Percentiles rank a stretch among this genome's conserved stretches.
Evolutionary conservation across 371 early-diverging fungal species (phyloP).

Genomic region (Parasitella parasitica): DNA sequence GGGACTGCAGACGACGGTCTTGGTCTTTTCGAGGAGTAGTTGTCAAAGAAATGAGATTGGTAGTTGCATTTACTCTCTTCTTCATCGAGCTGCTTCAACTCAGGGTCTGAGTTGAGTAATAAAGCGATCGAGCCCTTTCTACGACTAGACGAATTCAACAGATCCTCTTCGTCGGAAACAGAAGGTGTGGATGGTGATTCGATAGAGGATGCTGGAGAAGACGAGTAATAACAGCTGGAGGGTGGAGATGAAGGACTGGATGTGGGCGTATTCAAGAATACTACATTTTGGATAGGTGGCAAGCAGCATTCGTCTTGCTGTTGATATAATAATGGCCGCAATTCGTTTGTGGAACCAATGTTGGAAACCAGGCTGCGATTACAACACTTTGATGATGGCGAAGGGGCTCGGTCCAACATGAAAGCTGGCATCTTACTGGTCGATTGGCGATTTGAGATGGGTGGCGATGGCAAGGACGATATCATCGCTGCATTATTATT

Average conservation of each 20-base stretch:
- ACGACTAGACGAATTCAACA: constrained; percentile 4
- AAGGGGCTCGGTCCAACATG: constrained; percentile 14
- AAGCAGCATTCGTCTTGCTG: constrained; percentile 17
- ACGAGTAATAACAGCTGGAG: background rate
- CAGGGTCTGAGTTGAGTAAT: constrained; percentile 35
- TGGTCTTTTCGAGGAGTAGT: constrained; percentile 19
- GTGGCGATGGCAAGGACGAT: constrained; percentile 18
- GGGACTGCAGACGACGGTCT: constrained; percentile 11
- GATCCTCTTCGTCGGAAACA: constrained; percentile 16
- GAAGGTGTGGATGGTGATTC: constrained; percentile 17
- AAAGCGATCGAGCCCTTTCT: constrained; percentile 51
- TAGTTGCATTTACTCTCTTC: constrained; percentile 15
- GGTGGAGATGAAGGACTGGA: constrained; percentile 25
- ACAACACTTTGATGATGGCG: background rate
- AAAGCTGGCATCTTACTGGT: constrained; percentile 4
- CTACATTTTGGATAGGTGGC: constrained; percentile 36
- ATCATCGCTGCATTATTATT: background rate
- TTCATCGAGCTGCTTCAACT: constrained; percentile 21
- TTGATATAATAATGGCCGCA: no score
- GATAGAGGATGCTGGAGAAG: constrained; percentile 12
- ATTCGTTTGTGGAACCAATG: constrained; percentile 14
- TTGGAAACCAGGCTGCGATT: constrained; percentile 14
- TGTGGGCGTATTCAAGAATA: constrained; percentile 14
- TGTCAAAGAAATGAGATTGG: constrained; percentile 19
- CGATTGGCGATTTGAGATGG: constrained; percentile 9